phyloP scores from a whole-genome alignment of 257 asterid genomes.

The Scutellaria minor region DNA sequence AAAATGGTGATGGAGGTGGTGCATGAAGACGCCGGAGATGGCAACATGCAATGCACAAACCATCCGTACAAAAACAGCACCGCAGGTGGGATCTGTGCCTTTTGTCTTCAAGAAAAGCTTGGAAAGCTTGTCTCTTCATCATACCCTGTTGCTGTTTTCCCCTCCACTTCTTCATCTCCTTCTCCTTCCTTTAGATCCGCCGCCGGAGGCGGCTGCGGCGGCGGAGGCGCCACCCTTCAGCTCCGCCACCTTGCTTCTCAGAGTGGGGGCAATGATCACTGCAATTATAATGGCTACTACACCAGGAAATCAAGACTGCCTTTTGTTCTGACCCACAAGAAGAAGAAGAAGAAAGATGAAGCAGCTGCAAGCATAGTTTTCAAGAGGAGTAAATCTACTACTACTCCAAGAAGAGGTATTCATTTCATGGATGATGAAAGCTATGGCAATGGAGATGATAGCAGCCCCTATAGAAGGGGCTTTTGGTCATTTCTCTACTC shows the following conservation, averaged over 20 bases:
- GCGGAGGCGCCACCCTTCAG: slow-evolving; percentile 19
- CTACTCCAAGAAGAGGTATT: slow-evolving; percentile 58
- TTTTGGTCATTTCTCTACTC: slow-evolving; percentile 87
- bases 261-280: slow-evolving; percentile 9
- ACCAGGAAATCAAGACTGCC: slow-evolving; percentile 53
- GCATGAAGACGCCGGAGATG: slow-evolving; percentile 79
- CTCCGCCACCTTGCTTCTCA: slow-evolving; percentile 12
- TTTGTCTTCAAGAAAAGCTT: slow-evolving; percentile 93
- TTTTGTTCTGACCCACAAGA: slow-evolving; percentile 48
- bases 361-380: slow-evolving; percentile 47
- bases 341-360: slow-evolving; percentile 53
- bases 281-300: slow-evolving; percentile 24
- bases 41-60: slow-evolving; percentile 61
- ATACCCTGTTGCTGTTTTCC: slow-evolving; percentile 64
- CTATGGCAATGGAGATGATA: slow-evolving; percentile 37
- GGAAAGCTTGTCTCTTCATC: slow-evolving; percentile 94
- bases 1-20: slow-evolving; percentile 86
- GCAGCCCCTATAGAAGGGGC: slow-evolving; percentile 50
- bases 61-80: slow-evolving; percentile 79
- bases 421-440: slow-evolving; percentile 50
- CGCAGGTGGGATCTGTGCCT: slow-evolving; percentile 94
- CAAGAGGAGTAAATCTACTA: slow-evolving; percentile 77
- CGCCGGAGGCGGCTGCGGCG: slow-evolving; percentile 26
- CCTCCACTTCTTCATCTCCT: slow-evolving; percentile 77
- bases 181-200: slow-evolving; percentile 78